These are phyloP conservation scores for Penicillium sp. DNA, from an alignment of 2,329 filamentous ascomycete species.

Conservation along the genomic window DNA sequence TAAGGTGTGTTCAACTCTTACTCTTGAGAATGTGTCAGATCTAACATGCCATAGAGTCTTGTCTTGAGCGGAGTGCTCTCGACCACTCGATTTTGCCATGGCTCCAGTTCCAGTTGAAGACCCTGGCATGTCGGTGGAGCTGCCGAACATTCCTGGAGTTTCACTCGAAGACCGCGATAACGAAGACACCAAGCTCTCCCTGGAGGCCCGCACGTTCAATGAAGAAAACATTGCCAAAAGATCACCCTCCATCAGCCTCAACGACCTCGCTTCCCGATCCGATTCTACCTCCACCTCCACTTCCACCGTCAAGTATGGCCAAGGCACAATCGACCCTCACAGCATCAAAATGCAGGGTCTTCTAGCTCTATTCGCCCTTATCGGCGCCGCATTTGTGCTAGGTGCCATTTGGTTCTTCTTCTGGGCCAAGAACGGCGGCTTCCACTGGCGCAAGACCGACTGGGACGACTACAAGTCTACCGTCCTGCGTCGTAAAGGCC, in stretches of 20 bases:
- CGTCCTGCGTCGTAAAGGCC: constrained; percentile 82
- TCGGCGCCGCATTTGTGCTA: constrained; percentile 74
- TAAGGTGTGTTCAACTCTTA: constrained; percentile 9
- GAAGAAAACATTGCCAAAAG: constrained; percentile 8
- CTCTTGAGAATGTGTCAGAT: constrained; percentile 3
- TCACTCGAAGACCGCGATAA: background rate
- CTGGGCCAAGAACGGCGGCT: constrained; percentile 95
- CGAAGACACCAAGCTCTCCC: background rate
- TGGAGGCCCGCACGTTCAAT: background rate
- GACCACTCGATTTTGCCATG: constrained; percentile 31
- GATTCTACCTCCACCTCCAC: constrained; percentile 22
- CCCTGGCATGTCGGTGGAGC: constrained; percentile 24
- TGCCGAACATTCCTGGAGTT: constrained; percentile 2
- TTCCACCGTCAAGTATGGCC: constrained; percentile 24
- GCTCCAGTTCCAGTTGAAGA: constrained; percentile 29
- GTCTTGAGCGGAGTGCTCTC: constrained; percentile 40
- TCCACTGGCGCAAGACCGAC: constrained; percentile 79
- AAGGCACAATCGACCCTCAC: constrained; percentile 42
- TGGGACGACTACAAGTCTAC: constrained; percentile 99
- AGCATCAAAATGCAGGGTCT: constrained; percentile 60
- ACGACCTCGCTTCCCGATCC: constrained; percentile 30
- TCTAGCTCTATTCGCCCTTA: constrained; percentile 81
- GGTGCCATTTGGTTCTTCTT: constrained; percentile 96
- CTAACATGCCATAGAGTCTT: constrained; percentile 18
- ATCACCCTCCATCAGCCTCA: constrained; percentile 24